phyloP scores from a whole-genome alignment of 306 rosid species.

The Inga laurina region DNA sequence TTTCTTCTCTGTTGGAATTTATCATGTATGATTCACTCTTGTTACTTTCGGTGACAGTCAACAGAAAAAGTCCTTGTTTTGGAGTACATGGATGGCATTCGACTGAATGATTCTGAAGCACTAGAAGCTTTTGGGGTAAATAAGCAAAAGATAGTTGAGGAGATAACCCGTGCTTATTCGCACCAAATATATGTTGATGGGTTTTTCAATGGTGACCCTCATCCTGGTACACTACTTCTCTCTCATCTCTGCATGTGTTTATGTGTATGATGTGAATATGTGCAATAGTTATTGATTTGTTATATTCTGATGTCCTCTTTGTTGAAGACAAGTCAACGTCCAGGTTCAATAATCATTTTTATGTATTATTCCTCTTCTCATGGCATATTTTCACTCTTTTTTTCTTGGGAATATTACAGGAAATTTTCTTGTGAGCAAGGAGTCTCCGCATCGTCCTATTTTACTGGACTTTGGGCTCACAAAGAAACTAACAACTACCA shows the following conservation, averaged over 20 bases:
- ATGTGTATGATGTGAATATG: background rate
- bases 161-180: slow-evolving; percentile 96
- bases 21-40: slow-evolving; percentile 26
- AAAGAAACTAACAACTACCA: slow-evolving; percentile 64
- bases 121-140: slow-evolving; percentile 79
- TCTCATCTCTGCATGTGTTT: background rate
- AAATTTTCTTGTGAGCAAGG: slow-evolving; percentile 99
- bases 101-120: slow-evolving; percentile 76
- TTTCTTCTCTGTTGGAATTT: slow-evolving; percentile 28
- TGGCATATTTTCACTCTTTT: slow-evolving; percentile 23
- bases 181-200: slow-evolving; percentile 98
- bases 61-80: slow-evolving; percentile 82
- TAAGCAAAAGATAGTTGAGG: slow-evolving; percentile 86
- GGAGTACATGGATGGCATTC: slow-evolving; percentile 98
- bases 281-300: background rate
- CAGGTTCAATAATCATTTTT: slow-evolving; percentile 9
- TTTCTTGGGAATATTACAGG: slow-evolving; percentile 49
- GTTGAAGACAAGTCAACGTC: background rate
- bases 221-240: slow-evolving; percentile 68
- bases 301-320: background rate
- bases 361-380: slow-evolving; percentile 17
- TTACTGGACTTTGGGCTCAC: slow-evolving; percentile 98
- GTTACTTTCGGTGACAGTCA: slow-evolving; percentile 63
- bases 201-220: slow-evolving; percentile 97
- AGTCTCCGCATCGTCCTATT: slow-evolving; percentile 85